phyloP scores from a whole-genome alignment of 495 filamentous ascomycete species.

The Aeminium ludgeri region DNA sequence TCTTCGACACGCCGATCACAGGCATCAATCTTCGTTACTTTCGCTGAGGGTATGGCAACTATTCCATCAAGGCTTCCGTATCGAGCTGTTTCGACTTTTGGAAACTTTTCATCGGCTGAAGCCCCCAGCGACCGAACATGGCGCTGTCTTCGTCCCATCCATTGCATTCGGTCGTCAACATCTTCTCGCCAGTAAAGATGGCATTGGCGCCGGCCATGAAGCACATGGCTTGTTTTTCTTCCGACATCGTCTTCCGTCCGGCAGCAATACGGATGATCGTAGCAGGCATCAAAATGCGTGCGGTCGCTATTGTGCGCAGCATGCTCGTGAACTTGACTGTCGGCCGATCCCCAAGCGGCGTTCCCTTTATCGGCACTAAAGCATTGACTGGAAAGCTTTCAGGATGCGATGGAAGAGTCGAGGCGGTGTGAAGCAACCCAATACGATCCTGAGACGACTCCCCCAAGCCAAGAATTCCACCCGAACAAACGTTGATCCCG shows the following conservation, averaged over 20 bases:
- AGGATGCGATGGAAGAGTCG: conserved; percentile 58
- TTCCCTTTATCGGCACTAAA: conserved; percentile 71
- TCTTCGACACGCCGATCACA: no score
- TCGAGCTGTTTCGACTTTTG: conserved; percentile 6
- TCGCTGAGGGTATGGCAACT: no score
- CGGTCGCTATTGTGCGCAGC: conserved; percentile 62
- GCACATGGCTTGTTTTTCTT: conserved; percentile 70
- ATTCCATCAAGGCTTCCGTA: no score
- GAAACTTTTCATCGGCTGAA: conserved; percentile 42
- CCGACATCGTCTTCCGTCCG: conserved; percentile 55
- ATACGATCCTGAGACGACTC: conserved; percentile 60
- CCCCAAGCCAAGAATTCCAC: conserved; percentile 65
- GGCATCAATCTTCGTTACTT: no score
- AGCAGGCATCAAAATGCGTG: conserved; percentile 56
- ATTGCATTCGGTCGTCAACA: conserved; percentile 75
- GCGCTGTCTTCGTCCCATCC: conserved; percentile 71
- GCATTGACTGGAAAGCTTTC: conserved; percentile 78
- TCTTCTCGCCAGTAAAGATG: conserved; percentile 81
- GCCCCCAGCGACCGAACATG: conserved; percentile 65
- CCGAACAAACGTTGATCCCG: conserved; percentile 71
- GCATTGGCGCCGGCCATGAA: conserved; percentile 79
- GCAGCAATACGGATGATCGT: conserved; percentile 73
- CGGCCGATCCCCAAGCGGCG: conserved; percentile 47
- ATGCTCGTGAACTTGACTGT: conserved; percentile 47
- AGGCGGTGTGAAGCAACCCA: conserved; percentile 59